A percentile compares a stretch with the other conserved stretches of the same genome.
Evolutionary conservation across 2,329 filamentous ascomycete genomes (phyloP).

Genomic region (Ceratocystis smalleyi): DNA sequence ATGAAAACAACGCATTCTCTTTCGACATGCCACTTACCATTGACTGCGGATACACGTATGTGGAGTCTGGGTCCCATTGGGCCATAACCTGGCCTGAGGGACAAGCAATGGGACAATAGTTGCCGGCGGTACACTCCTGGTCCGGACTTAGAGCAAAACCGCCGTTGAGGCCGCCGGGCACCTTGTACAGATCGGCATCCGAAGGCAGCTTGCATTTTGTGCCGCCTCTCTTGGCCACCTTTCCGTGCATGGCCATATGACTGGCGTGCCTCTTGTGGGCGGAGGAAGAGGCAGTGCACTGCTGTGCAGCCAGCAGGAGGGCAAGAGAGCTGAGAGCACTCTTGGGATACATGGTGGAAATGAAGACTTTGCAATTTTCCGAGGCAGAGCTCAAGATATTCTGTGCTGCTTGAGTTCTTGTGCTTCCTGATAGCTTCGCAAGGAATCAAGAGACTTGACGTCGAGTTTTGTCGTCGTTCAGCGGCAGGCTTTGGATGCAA

Average conservation of each 20-base stretch:
- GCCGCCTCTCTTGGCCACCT: constrained; percentile 17
- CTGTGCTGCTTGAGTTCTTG: background rate
- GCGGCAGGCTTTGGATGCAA: background rate
- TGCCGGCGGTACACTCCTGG: constrained; percentile 48
- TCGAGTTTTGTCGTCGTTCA: background rate
- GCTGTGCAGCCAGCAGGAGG: constrained; percentile 18
- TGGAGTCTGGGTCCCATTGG: constrained; percentile 60
- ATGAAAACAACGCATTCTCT: background rate
- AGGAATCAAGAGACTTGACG: background rate
- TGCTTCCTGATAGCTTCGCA: background rate
- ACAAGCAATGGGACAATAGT: constrained; percentile 64
- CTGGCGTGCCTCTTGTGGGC: constrained; percentile 7
- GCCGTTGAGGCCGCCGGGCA: constrained; percentile 48
- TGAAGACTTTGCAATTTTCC: background rate
- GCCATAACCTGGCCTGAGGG: constrained; percentile 59
- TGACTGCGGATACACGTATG: constrained; percentile 52
- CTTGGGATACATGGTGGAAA: constrained; percentile 20
- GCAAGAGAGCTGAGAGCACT: constrained; percentile 21
- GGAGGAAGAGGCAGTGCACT: constrained; percentile 7
- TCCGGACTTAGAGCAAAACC: constrained; percentile 73
- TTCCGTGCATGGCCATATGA: constrained; percentile 14
- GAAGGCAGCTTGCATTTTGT: constrained; percentile 47
- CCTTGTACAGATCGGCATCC: constrained; percentile 48
- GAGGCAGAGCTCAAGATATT: background rate
- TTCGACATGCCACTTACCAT: constrained; percentile 40